Evolutionary conservation across 768 basidiomycete species (phyloP), one percentile per base, ranked within the genome.

Genomic region (Cystoderma amianthinum): DNA sequence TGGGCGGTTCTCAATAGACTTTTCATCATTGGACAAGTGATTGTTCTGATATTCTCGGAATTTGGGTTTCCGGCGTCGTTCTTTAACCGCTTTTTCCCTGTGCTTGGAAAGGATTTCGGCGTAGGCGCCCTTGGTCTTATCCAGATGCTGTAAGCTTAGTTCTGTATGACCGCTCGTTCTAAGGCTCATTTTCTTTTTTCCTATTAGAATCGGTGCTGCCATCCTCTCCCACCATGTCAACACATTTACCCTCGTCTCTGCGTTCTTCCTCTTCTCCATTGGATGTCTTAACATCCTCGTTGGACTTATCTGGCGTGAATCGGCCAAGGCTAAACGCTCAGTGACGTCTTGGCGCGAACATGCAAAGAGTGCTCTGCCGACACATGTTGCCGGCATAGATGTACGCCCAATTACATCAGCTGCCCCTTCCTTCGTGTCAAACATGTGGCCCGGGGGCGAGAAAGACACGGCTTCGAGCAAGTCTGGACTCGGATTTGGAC

Each of bases 1-100:
- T 96, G 91, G 87, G 86, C 88, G 3, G 80, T 95, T 46, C 67
- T 94, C 47, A 89, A 90, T 61, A 73, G 88, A 45, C 72, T 95
- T 42, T 76, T 95, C 59, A 89, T 95, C 59, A 78, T 92, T 46
- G 81, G 86, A 60, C 86, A 93, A 67, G 76, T 83, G 45, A 59
- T 92, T 52, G 69, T 90, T 22, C 80, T 95, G 53, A 61, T 92
- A 46, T 61, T 92, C 43, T 85, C 91, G 42, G 93, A 96, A 62
- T 47, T 92, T 44, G 80, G 85, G 47, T 86, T 88, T 76, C 89
- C 89, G 9, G 61, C 74, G 5, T 56, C 67, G 21, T 86, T 91
- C 70, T 95, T 95, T 63, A 71, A 79, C 56, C 76, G 76, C 25
- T 93, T 76, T 66, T 85, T 96, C 62, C 93, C 93, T 15, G 79